Evolutionary conservation across 176 grass and related monocot species (phyloP), one percentile per base, ranked within the genome.

Genomic region (Carex pumila): DNA sequence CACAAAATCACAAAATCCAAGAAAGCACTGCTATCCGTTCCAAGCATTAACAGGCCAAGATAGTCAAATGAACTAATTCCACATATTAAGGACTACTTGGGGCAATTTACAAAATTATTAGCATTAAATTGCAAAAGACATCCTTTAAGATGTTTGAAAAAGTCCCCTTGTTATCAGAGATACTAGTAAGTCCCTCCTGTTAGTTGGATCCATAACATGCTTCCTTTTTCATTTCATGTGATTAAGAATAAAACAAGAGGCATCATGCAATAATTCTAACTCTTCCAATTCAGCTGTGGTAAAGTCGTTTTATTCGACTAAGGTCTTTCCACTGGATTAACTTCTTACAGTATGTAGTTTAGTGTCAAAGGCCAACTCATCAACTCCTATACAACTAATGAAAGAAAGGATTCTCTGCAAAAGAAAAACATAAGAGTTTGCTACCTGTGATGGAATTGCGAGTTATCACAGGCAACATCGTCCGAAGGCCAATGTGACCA

Each of bases 401-500:
- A 55, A 76, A 31, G 21, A 47, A 55, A 31, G 25, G 47, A 5
- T 76, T 32, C 15, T 32, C 72, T 32, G 49, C 32, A 32, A 76
- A 54, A 54, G 4, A 31, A 15, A 54, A 15, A 29, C 2, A 76
- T 14, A 76, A 76, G 19, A 31, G 54, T 55, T 76, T 55, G 72
- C 62, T 88, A 97, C 94, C 94, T 87, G 89, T 53, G 85, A 87
- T 81, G 15, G 91, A 97, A 82, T 85, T 88, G 21, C 61, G 85
- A 83, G 67, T 76, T 71, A 91, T 82, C 18, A 78, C 60, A 87
- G 95, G 87, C 79, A 98, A 85, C 75, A 77, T 18, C 76, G 79
- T 88, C 61, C 89, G 85, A 55, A 94, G 87, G 61, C 89, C 90
- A 84, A 98, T 94, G 90, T 93, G 95, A 54, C 95, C 95, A 88